Percentiles rank a stretch among this genome's conserved stretches.
These are phyloP conservation scores for Reutealis trisperma DNA, from an alignment of 345 rosid species.

Conservation along the genomic window DNA sequence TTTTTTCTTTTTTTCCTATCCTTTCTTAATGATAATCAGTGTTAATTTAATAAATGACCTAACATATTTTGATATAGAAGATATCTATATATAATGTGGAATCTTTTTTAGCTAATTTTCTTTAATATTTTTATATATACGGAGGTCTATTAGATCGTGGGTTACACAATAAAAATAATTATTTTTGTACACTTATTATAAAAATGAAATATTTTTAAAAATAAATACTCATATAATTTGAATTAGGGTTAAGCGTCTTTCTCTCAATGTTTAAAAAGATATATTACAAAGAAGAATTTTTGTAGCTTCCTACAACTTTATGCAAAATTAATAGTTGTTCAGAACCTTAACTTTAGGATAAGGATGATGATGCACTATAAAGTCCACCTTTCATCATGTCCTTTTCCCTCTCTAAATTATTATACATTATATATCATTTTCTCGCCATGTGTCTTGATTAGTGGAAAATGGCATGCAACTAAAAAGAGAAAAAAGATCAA, in stretches of 20 bases:
- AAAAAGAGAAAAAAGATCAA: background rate
- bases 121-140: no score
- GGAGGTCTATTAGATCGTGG: no score
- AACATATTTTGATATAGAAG: background rate
- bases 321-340: constrained; percentile 14
- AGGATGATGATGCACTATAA: constrained; percentile 29
- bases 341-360: constrained; percentile 32
- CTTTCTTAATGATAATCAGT: no score
- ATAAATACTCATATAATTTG: no score
- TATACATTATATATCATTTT: no score
- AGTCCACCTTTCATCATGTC: constrained; percentile 14
- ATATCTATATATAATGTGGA: background rate
- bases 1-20: no score
- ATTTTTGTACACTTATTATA: no score
- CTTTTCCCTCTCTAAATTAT: background rate
- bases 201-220: no score
- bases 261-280: background rate
- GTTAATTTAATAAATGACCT: no score
- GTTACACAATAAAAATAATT: no score
- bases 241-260: no score
- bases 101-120: constrained; percentile 8
- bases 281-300: background rate
- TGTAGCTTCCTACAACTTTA: constrained; percentile 26
- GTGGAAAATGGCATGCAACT: constrained; percentile 30
- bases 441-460: constrained; percentile 24